Evolutionary conservation across 805 yeast genomes (phyloP), one percentile per base, ranked within the genome.

Genomic region (Yamadazyma sp.): DNA sequence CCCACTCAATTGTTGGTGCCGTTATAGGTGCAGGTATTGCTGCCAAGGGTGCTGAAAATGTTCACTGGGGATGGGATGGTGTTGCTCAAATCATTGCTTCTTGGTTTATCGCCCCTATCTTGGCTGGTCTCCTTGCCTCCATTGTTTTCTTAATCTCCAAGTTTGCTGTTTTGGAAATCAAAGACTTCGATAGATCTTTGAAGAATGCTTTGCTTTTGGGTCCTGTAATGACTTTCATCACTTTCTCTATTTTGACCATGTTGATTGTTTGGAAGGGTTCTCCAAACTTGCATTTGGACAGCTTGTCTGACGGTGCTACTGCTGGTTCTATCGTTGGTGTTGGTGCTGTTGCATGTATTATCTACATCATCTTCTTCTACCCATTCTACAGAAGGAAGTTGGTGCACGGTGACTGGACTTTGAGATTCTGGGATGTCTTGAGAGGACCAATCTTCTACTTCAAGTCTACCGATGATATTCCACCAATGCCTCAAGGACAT

Each of bases 261-360:
- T 71, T 82, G 59, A 78, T 84, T 54, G 86, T 80, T 25, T 82
- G 86, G 85, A 82, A 84, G 57, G 90, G 89, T 50, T 82, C 90
- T 38, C 88, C 90, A 50, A 72, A 73, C 46, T 71, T 83, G 49
- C 62, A 77, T 18, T 67, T 84, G 52, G 67, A 76, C 46, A 53
- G 76, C 6, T 65, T 83, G 37, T 64, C 80, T 1, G 51, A 67
- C 4, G 74, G 75, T 20, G 72, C 81, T 8, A 75, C 75, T 28
- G 68, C 63, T 31, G 84, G 79, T 7, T 67, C 85, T 20, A 75
- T 81, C 44, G 60, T 82, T 38, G 85, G 88, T 38, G 82, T 76
- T 38, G 88, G 78, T 45, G 79, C 60, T 24, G 82, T 71, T 44
- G 83, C 84, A 6, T 47, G 70, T 10, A 27, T 60, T 1, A 34